Conservation (phyloP, 169 alveolate species). For the Plasmodium reichenowi region DNA sequence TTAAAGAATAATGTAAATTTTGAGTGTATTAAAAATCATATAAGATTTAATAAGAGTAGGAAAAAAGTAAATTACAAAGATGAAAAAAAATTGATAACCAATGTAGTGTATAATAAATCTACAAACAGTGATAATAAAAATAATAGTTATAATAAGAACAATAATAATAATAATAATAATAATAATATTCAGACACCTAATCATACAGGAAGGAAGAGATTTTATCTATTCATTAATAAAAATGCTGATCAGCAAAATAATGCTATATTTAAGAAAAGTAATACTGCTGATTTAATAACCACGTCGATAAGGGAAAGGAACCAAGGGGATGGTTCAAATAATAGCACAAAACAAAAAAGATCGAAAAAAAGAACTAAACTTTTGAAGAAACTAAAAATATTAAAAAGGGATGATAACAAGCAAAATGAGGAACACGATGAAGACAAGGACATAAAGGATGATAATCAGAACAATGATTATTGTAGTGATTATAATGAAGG, state of each 20-base stretch:
- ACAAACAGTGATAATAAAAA: neutral
- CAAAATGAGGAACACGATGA: neutral
- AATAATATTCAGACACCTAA: neutral
- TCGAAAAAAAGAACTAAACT: neutral
- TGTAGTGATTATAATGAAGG: neutral
- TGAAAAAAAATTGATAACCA: neutral
- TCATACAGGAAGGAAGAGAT: too few relatives aligned
- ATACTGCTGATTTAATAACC: too few relatives aligned
- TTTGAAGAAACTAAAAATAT: too few relatives aligned
- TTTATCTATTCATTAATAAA: too few relatives aligned
- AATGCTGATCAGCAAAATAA: too few relatives aligned
- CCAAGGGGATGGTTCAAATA: too few relatives aligned
- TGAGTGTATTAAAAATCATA: neutral
- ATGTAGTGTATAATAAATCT: neutral
- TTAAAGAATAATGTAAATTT: constrained; percentile 4
- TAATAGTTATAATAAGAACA: neutral
- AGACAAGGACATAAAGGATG: neutral
- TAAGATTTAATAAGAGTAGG: neutral
- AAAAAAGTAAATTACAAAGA: neutral
- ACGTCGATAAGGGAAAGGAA: too few relatives aligned
- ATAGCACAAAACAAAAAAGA: too few relatives aligned
- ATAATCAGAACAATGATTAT: neutral
- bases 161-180: neutral
- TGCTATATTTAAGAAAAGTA: too few relatives aligned
- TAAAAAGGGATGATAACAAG: neutral